Evolutionary conservation across 2,329 filamentous ascomycete species (phyloP).

Genomic region (Sordariomycetes sp.): DNA sequence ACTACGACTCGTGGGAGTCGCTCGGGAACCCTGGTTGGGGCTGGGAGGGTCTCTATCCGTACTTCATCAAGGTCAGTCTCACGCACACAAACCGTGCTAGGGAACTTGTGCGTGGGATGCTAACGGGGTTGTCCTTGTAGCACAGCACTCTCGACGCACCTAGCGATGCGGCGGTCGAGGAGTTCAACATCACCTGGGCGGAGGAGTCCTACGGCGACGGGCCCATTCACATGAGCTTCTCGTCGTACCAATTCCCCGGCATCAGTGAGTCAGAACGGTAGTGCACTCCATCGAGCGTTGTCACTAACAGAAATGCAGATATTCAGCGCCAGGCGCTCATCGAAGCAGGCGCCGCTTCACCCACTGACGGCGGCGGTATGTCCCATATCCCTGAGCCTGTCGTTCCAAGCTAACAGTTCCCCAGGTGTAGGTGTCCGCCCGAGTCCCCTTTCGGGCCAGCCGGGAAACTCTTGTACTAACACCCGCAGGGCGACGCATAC

Average conservation of each 20-base stretch:
- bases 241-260: slow-evolving; percentile 4
- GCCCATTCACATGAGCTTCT: slow-evolving; percentile 7
- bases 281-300: background rate
- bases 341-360: slow-evolving; percentile 2
- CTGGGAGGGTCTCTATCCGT: slow-evolving; percentile 15
- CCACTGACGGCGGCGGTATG: background rate
- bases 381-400: background rate
- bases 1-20: slow-evolving; percentile 11
- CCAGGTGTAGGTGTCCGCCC: background rate
- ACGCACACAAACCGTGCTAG: background rate
- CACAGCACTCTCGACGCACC: slow-evolving; percentile 15
- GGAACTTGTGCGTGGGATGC: background rate
- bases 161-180: slow-evolving; percentile 12
- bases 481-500: slow-evolving; percentile 1
- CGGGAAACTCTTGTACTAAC: background rate
- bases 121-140: background rate
- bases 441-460: no score
- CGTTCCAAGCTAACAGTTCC: background rate
- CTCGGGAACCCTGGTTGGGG: slow-evolving; percentile 15
- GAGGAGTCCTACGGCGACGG: slow-evolving; percentile 20
- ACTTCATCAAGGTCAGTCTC: slow-evolving; percentile 18
- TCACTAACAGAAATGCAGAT: background rate
- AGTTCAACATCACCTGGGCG: slow-evolving; percentile 16
- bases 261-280: background rate
- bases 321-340: slow-evolving; percentile 2